Conservation (phyloP, 2,329 filamentous ascomycete species). For the Akanthomyces dipterigenus region DNA sequence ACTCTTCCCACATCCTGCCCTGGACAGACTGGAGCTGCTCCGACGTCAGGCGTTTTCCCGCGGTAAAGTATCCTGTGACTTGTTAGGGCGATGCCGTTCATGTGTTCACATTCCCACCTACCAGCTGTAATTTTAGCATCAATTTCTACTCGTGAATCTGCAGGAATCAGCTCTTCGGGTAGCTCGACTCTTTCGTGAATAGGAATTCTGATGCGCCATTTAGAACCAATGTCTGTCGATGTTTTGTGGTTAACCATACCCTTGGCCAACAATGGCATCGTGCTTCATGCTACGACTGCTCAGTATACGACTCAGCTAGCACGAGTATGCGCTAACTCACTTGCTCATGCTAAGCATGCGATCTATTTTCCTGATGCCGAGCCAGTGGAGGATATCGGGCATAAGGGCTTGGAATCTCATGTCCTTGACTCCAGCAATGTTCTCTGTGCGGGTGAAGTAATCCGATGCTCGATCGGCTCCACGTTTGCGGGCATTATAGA, state of each 20-base stretch:
- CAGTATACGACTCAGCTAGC: background rate
- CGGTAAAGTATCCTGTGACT: slow-evolving; percentile 64
- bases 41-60: slow-evolving; percentile 79
- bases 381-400: slow-evolving; percentile 96
- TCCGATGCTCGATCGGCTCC: slow-evolving; percentile 76
- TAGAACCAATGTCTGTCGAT: slow-evolving; percentile 14
- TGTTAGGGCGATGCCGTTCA: background rate
- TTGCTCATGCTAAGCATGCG: slow-evolving; percentile 99
- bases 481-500: slow-evolving; percentile 76
- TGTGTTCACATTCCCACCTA: slow-evolving; percentile 35
- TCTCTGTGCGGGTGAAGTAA: slow-evolving; percentile 96
- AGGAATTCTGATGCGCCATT: slow-evolving; percentile 53
- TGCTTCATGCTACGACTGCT: slow-evolving; percentile 66
- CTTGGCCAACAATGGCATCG: slow-evolving; percentile 79
- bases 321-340: slow-evolving; percentile 38
- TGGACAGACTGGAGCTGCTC: slow-evolving; percentile 81
- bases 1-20: slow-evolving; percentile 87
- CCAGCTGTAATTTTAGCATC: slow-evolving; percentile 97
- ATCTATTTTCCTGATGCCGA: slow-evolving; percentile 97
- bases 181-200: slow-evolving; percentile 88
- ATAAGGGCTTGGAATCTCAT: slow-evolving; percentile 98
- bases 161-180: slow-evolving; percentile 88
- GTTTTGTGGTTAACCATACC: slow-evolving; percentile 38
- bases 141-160: slow-evolving; percentile 94
- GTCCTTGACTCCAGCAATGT: slow-evolving; percentile 91